Percentiles rank a stretch among this genome's conserved stretches.
Evolutionary conservation across 495 filamentous ascomycete species (phyloP).

Genomic region (Hypoxylon fragiforme): DNA sequence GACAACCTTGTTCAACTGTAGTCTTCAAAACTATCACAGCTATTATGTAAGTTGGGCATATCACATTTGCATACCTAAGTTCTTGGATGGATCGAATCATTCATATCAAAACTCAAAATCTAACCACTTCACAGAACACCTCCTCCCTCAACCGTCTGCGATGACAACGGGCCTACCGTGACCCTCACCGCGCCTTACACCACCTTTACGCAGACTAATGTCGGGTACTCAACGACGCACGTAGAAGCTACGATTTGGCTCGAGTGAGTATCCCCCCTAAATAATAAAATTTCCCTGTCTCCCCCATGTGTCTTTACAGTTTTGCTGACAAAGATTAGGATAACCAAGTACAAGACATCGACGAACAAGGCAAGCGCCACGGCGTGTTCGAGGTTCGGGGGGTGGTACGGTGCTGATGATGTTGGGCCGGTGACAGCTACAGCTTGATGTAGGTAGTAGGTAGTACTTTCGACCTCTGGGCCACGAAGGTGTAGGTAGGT

Average conservation of each 20-base stretch:
- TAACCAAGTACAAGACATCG: constrained; percentile 41
- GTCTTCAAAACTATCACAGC: constrained; percentile 45
- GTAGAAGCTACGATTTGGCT: constrained; percentile 43
- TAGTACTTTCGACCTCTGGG: no score
- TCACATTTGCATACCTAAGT: no score
- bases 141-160: constrained; percentile 44
- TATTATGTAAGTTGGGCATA: constrained; percentile 48
- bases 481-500: no score
- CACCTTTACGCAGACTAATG: constrained; percentile 42
- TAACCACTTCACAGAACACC: constrained; percentile 40
- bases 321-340: constrained; percentile 19
- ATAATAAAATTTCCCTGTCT: not conserved
- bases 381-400: constrained; percentile 45
- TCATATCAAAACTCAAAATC: no score
- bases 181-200: constrained; percentile 36
- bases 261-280: constrained; percentile 37
- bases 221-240: constrained; percentile 45
- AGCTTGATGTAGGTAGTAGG: no score
- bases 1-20: constrained; percentile 8
- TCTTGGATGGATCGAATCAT: no score
- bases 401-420: constrained; percentile 38
- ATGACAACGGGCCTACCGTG: constrained; percentile 37
- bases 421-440: constrained; percentile 10
- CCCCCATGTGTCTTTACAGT: not conserved
- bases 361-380: constrained; percentile 43